A percentile compares a stretch with the other conserved stretches of the same genome.
phyloP scores from a whole-genome alignment of 306 rosid species.

The Lotus japonicus region DNA sequence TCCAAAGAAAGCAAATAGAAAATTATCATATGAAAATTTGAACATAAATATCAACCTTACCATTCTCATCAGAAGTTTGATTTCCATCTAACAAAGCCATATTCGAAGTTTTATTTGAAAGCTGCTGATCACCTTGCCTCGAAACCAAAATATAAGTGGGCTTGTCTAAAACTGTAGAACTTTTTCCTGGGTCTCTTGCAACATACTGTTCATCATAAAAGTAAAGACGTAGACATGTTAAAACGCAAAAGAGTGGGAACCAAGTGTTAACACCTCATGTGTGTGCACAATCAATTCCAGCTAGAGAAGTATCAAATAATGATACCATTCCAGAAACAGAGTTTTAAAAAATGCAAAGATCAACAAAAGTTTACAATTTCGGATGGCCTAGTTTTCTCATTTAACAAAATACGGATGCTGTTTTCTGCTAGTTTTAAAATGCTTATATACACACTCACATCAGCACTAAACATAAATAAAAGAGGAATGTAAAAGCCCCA shows the following conservation, averaged over 20 bases:
- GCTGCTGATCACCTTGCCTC: conserved; percentile 42
- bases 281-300: neutral
- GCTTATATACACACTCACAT: too few species aligned
- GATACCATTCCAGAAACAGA: neutral
- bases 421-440: neutral
- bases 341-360: neutral
- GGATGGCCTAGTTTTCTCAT: too few species aligned
- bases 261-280: neutral
- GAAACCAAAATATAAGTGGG: conserved; percentile 37
- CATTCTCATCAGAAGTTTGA: conserved; percentile 40
- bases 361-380: too few species aligned
- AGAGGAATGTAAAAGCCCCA: neutral
- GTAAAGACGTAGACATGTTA: conserved; percentile 2
- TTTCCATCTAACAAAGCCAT: conserved; percentile 41
- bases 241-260: neutral
- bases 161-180: conserved; percentile 35
- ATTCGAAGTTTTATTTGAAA: conserved; percentile 35
- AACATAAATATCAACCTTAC: conserved; percentile 35
- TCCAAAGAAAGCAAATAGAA: neutral
- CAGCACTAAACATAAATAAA: neutral
- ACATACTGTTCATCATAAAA: conserved; percentile 54
- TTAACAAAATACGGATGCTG: neutral
- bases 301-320: conserved; percentile 5
- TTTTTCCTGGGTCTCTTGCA: conserved; percentile 48
- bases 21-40: conserved; percentile 2